Evolutionary conservation across 2,329 filamentous ascomycete species (phyloP).

Genomic region (Aspergillus latus): DNA sequence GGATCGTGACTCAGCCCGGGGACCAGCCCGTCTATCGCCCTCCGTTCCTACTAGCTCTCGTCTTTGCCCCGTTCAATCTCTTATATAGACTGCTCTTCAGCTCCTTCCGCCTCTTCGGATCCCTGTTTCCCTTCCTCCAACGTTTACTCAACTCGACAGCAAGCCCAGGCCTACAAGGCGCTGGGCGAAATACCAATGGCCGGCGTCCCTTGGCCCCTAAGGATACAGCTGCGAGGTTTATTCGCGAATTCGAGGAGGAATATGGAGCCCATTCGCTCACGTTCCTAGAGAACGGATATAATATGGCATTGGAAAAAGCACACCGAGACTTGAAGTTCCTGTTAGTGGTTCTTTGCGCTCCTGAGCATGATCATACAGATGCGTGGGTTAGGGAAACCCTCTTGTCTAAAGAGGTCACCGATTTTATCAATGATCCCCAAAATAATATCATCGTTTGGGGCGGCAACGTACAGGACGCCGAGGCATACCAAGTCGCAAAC

Average conservation of each 20-base stretch:
- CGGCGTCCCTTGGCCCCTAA: constrained; percentile 76
- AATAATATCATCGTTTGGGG: constrained; percentile 89
- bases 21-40: constrained; percentile 66
- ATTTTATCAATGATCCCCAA: constrained; percentile 69
- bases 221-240: constrained; percentile 85
- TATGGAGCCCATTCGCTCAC: constrained; percentile 68
- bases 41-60: constrained; percentile 71
- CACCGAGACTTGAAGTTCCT: constrained; percentile 91
- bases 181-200: constrained; percentile 60
- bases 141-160: constrained; percentile 51
- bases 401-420: constrained; percentile 69
- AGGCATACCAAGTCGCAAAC: constrained; percentile 88
- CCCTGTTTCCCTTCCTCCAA: constrained; percentile 78
- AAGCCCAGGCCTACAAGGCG: constrained; percentile 51
- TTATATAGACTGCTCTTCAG: constrained; percentile 69
- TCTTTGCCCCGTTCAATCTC: constrained; percentile 79
- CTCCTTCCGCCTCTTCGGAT: constrained; percentile 70
- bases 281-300: constrained; percentile 86
- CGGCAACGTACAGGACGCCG: constrained; percentile 87
- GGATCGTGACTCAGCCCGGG: constrained; percentile 75
- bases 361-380: constrained; percentile 90
- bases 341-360: constrained; percentile 81
- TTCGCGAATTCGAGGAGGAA: constrained; percentile 91
- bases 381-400: constrained; percentile 81
- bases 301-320: constrained; percentile 83